These are phyloP conservation scores for Saccharomycopsis guyanensis DNA, from an alignment of 805 yeast genomes.

Conservation along the genomic window DNA sequence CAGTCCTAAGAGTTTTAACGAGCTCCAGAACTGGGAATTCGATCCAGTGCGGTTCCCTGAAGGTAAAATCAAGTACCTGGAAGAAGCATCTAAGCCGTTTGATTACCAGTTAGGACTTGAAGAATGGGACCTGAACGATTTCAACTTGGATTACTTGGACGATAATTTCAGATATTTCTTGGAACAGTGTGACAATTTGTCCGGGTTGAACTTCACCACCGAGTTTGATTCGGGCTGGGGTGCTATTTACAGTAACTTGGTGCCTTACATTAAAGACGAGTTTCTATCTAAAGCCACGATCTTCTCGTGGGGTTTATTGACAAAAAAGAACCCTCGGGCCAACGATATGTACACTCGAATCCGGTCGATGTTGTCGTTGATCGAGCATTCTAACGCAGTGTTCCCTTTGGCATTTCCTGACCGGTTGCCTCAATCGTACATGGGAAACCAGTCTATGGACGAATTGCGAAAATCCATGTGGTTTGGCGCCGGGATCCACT, in stretches of 20 bases:
- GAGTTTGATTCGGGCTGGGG: conserved; percentile 84
- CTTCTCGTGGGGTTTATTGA: conserved; percentile 40
- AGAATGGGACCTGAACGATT: conserved; percentile 41
- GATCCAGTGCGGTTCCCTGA: conserved; percentile 30
- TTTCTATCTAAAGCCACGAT: conserved; percentile 44
- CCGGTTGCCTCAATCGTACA: conserved; percentile 21
- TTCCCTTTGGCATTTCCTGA: conserved; percentile 41
- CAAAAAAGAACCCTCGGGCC: conserved; percentile 3
- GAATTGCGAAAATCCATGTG: conserved; percentile 28
- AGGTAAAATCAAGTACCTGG: conserved; percentile 25
- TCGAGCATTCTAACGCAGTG: conserved; percentile 43
- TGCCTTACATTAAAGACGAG: conserved; percentile 62
- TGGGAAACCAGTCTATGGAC: conserved; percentile 13
- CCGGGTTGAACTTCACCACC: conserved; percentile 61
- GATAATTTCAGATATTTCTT: conserved; percentile 49
- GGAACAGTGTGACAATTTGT: conserved; percentile 69
- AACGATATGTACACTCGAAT: conserved; percentile 33
- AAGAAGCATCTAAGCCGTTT: conserved; percentile 32
- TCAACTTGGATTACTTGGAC: conserved; percentile 46
- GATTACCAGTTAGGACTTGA: conserved; percentile 48
- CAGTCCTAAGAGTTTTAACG: conserved; percentile 50
- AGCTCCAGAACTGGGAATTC: conserved; percentile 53
- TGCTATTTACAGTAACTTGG: conserved; percentile 50
- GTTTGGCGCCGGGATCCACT: conserved; percentile 35
- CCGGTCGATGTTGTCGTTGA: conserved; percentile 37